Percentiles rank a stretch among this genome's conserved stretches.
Conservation (phyloP, 345 rosid genomes). For the Eucalyptus sp. region DNA sequence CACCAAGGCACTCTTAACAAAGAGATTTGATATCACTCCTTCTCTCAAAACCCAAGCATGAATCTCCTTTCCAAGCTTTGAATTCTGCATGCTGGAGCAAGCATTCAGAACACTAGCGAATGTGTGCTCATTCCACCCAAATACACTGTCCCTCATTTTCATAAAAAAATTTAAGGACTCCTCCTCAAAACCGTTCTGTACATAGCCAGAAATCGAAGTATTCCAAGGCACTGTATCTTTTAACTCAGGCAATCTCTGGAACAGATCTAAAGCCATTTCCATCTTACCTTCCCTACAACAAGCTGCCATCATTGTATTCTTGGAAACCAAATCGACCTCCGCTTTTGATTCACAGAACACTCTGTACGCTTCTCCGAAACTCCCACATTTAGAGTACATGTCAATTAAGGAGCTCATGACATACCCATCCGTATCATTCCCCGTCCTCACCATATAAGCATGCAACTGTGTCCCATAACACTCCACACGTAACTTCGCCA, state of each 20-base stretch:
- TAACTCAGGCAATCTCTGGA: slow-evolving; percentile 32
- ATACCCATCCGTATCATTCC: slow-evolving; percentile 43
- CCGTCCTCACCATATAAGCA: slow-evolving; percentile 50
- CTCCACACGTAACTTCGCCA: slow-evolving; percentile 28
- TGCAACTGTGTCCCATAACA: slow-evolving; percentile 51
- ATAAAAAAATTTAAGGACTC: slow-evolving; percentile 45
- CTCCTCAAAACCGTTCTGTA: slow-evolving; percentile 34
- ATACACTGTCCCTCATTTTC: slow-evolving; percentile 35
- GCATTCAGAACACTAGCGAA: slow-evolving; percentile 37
- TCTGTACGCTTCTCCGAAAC: slow-evolving; percentile 26
- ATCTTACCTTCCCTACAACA: slow-evolving; percentile 52
- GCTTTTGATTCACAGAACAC: slow-evolving; percentile 24
- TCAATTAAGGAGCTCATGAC: slow-evolving; percentile 63
- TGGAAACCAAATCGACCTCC: slow-evolving; percentile 41
- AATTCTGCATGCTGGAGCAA: slow-evolving; percentile 29
- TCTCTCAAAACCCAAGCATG: slow-evolving; percentile 22
- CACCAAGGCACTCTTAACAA: too few relatives aligned
- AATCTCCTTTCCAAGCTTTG: slow-evolving; percentile 48
- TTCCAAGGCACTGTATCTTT: slow-evolving; percentile 66
- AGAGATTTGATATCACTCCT: too few relatives aligned
- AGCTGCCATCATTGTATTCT: slow-evolving; percentile 69
- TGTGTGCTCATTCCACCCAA: slow-evolving; percentile 53
- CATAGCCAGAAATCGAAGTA: slow-evolving; percentile 51
- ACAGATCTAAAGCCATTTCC: slow-evolving; percentile 42
- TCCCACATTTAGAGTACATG: slow-evolving; percentile 72